Evolutionary conservation across 805 yeast genomes (phyloP), one percentile per base, ranked within the genome.

Genomic region (Starmerella ratchasimensis): DNA sequence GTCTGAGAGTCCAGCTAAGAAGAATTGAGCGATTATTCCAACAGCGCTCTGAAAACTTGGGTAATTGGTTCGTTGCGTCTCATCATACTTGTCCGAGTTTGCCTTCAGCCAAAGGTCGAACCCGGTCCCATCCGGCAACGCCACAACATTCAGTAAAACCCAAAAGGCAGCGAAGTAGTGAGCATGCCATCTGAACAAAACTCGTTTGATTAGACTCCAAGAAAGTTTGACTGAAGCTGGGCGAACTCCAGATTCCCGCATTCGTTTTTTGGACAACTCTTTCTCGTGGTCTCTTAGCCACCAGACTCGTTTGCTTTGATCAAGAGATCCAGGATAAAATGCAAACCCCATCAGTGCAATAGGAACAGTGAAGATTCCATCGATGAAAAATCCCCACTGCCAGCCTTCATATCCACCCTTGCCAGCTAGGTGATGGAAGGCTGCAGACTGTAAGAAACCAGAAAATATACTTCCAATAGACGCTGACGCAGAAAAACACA

Each of bases 301-400:
- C 41, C 52, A 45, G 15, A 50, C 48, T 24, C 54, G 35, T 10
- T 46, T 49, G 17, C 54, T 51, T 16, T 48, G 53, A 15, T 69
- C 69, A 57, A 65, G 80, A 16, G 76, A 71, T 30, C 72, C 75
- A 4, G 76, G 77, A 35, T 70, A 60, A 3, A 62, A 53, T 37
- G 64, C 59, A 42, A 61, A 55, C 0, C 68, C 68, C 9, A 51
- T 28, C 3, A 63, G 13, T 0, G 67, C 68, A 14, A 62, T 54
- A 3, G 58, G 60, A 15, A 62, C 46, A 3, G 61, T 55, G 33
- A 65, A 54, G 38, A 74, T 57, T 18, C 80, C 77, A 54, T 76
- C 80, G 38, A 76, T 64, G 34, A 75, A 65, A 48, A 71, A 72
- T 57, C 73, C 67, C 82, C 81, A 76, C 54, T 74, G 66, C 82